Evolutionary conservation across 345 rosid species (phyloP).

Genomic region (Moricandia arvensis): DNA sequence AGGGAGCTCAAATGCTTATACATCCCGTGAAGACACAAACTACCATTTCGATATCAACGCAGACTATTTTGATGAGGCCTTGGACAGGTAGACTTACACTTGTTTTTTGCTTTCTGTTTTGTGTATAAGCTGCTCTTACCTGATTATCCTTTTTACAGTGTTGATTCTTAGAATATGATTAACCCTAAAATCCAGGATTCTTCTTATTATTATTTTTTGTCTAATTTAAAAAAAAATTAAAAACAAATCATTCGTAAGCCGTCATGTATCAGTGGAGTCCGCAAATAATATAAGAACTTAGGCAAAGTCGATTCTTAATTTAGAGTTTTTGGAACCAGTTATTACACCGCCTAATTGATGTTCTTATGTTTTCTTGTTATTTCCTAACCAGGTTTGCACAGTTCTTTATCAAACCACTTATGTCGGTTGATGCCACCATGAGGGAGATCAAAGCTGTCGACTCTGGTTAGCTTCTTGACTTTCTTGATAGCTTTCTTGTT

Average conservation of each 20-base stretch:
- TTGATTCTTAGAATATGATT: too few species aligned
- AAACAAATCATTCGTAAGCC: too few species aligned
- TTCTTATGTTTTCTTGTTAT: background rate
- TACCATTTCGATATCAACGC: constrained; percentile 66
- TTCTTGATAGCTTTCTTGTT: background rate
- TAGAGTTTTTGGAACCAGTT: too few species aligned
- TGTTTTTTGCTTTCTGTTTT: background rate
- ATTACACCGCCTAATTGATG: too few species aligned
- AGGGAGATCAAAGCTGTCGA: constrained; percentile 94
- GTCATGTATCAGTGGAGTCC: too few species aligned
- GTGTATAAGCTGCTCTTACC: background rate
- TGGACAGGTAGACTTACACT: constrained; percentile 54
- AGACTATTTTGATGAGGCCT: constrained; percentile 77
- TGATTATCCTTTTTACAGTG: background rate
- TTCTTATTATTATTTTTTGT: too few species aligned
- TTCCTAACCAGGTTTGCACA: constrained; percentile 67
- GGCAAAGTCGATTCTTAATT: too few species aligned
- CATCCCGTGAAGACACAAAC: constrained; percentile 64
- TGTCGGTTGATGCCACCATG: constrained; percentile 86
- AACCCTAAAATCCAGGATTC: too few species aligned
- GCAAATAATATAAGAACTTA: too few species aligned
- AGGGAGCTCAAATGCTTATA: constrained; percentile 77
- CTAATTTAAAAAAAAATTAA: too few species aligned
- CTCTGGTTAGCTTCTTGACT: constrained; percentile 57
- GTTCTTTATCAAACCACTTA: constrained; percentile 82